Percentiles rank a stretch among this genome's conserved stretches.
Evolutionary conservation across 2,329 filamentous ascomycete genomes (phyloP).

Genomic region (Fusarium musae): DNA sequence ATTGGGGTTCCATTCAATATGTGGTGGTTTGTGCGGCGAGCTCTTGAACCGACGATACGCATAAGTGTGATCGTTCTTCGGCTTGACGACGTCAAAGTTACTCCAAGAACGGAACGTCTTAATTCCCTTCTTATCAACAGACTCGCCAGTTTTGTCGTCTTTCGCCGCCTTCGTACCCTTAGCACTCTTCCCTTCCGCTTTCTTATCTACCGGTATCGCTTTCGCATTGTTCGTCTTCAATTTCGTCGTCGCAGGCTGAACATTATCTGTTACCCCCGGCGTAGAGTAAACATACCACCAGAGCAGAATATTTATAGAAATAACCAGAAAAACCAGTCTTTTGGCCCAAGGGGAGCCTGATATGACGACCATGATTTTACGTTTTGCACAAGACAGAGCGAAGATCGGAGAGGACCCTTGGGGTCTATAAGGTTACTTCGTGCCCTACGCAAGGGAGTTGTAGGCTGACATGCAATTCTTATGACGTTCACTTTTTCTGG

Average conservation of each 20-base stretch:
- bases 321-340: slow-evolving; percentile 2
- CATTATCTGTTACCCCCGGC: not conserved
- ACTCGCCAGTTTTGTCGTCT: not conserved
- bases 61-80: slow-evolving; percentile 18
- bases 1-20: slow-evolving; percentile 29
- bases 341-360: slow-evolving; percentile 33
- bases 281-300: slow-evolving; percentile 20
- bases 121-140: not conserved
- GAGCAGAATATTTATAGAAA: slow-evolving; percentile 16
- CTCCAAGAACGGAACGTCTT: slow-evolving; percentile 31
- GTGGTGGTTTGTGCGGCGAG: slow-evolving; percentile 39
- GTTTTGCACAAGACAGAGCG: not conserved
- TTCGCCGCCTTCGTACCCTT: not conserved
- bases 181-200: not conserved
- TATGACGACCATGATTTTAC: slow-evolving; percentile 22
- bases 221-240: not conserved
- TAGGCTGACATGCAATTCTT: not conserved
- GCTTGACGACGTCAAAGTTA: slow-evolving; percentile 33
- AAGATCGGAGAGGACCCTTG: slow-evolving; percentile 5
- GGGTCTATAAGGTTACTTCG: slow-evolving; percentile 18
- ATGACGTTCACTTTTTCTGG: not conserved
- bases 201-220: not conserved
- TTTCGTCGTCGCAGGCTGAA: not conserved
- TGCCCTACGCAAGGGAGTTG: slow-evolving; percentile 26
- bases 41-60: slow-evolving; percentile 40